Conservation (phyloP, 371 early-diverging fungal genomes). For the Thermomucor indicae-seudaticae region DNA sequence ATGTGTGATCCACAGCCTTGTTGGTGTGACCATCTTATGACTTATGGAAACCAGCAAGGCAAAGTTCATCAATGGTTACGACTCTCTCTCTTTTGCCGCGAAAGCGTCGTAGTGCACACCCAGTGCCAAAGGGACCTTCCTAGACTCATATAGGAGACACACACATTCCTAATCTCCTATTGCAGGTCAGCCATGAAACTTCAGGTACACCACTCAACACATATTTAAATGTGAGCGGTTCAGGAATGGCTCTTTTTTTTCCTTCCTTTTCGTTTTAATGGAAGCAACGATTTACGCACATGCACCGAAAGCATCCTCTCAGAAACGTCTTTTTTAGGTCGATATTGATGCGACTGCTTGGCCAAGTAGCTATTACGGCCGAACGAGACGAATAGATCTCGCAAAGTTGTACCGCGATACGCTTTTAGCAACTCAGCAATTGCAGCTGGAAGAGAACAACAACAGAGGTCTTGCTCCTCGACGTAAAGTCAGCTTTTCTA, state of each 20-base stretch:
- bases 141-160: too few relatives aligned
- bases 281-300: not conserved
- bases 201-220: not conserved
- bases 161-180: not conserved
- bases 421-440: slow-evolving; percentile 3
- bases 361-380: slow-evolving; percentile 27
- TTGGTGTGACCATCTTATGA: too few relatives aligned
- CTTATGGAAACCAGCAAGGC: too few relatives aligned
- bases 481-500: slow-evolving; percentile 24
- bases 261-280: not conserved
- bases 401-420: slow-evolving; percentile 16
- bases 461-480: not conserved
- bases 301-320: not conserved
- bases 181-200: not conserved
- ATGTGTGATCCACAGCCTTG: too few relatives aligned
- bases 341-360: slow-evolving; percentile 34
- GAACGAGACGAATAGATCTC: slow-evolving; percentile 16
- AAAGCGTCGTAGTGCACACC: too few relatives aligned
- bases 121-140: too few relatives aligned
- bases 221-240: not conserved
- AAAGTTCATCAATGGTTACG: too few relatives aligned
- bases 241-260: not conserved
- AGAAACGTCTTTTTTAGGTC: slow-evolving; percentile 12
- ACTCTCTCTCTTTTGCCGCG: too few relatives aligned
- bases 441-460: not conserved